Conservation (phyloP, 2,329 filamentous ascomycete species). For the Aspergillus floridensis region DNA sequence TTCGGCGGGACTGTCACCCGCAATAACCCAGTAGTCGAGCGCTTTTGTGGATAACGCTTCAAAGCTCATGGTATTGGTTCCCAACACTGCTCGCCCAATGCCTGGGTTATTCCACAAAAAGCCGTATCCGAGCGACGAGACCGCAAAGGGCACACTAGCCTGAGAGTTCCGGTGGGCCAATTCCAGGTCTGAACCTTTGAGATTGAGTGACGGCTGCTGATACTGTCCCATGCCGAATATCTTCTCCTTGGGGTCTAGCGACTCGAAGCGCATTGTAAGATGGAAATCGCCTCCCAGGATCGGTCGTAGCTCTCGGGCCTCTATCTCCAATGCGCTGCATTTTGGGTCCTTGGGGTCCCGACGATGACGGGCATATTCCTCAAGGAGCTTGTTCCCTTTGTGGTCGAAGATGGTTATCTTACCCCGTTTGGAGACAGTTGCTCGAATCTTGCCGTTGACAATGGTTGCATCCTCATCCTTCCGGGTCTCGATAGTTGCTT, state of each 20-base stretch:
- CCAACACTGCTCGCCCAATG: slow-evolving; percentile 60
- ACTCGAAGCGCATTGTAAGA: slow-evolving; percentile 60
- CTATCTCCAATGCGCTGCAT: slow-evolving; percentile 56
- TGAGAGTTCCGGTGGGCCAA: slow-evolving; percentile 66
- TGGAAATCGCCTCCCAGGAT: slow-evolving; percentile 56
- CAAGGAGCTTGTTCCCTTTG: slow-evolving; percentile 46
- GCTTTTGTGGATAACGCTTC: slow-evolving; percentile 58
- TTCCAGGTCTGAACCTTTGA: slow-evolving; percentile 63
- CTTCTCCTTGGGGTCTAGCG: slow-evolving; percentile 53
- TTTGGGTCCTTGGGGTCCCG: slow-evolving; percentile 56
- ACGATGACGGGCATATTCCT: slow-evolving; percentile 55
- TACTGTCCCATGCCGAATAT: slow-evolving; percentile 71
- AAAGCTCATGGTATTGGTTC: slow-evolving; percentile 61
- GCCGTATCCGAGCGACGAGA: slow-evolving; percentile 61
- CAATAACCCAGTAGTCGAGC: slow-evolving; percentile 65
- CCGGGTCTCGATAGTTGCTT: slow-evolving; percentile 18
- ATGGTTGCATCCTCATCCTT: slow-evolving; percentile 38
- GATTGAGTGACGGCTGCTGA: slow-evolving; percentile 61
- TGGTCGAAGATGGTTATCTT: slow-evolving; percentile 51
- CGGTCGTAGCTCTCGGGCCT: slow-evolving; percentile 58
- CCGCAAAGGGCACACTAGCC: slow-evolving; percentile 61
- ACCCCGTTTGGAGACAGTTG: slow-evolving; percentile 47
- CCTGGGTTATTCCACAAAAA: slow-evolving; percentile 66
- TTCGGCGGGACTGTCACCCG: slow-evolving; percentile 54
- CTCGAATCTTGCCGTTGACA: slow-evolving; percentile 51